These are phyloP conservation scores for Brassica incana DNA, from an alignment of 345 rosid species.

Conservation along the genomic window DNA sequence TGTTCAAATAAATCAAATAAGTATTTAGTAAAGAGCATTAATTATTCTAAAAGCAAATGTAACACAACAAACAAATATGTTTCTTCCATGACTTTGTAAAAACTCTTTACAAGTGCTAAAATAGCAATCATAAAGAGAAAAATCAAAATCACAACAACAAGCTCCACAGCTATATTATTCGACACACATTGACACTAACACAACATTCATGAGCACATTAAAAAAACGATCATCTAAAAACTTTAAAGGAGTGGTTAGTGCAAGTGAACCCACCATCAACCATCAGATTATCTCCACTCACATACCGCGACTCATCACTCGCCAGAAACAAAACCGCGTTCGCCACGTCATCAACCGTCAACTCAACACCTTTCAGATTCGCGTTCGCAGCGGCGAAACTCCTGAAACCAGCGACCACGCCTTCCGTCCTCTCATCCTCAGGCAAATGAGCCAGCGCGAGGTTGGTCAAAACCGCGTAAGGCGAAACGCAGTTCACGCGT, in stretches of 20 bases:
- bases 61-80: not conserved
- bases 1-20: not conserved
- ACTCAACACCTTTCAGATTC: conserved; percentile 75
- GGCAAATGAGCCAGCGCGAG: conserved; percentile 78
- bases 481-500: conserved; percentile 91
- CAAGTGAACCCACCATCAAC: conserved; percentile 88
- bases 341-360: conserved; percentile 72
- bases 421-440: conserved; percentile 73
- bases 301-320: conserved; percentile 78
- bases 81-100: not conserved
- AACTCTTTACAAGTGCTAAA: not conserved
- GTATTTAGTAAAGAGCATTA: not conserved
- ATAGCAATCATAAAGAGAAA: conserved; percentile 4
- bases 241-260: conserved; percentile 1
- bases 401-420: conserved; percentile 51
- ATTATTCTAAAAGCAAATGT: not conserved
- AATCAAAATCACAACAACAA: not conserved
- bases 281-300: conserved; percentile 84
- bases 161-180: not conserved
- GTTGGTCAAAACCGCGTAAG: conserved; percentile 65
- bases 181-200: not conserved
- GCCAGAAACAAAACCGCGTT: conserved; percentile 76
- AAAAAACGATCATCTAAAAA: conserved; percentile 25
- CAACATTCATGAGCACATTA: not conserved
- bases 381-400: conserved; percentile 53